Percentiles rank a stretch among this genome's conserved stretches.
These are phyloP conservation scores for Skeletonema potamos DNA, from an alignment of 108 stramenopile genomes.

Conservation along the genomic window DNA sequence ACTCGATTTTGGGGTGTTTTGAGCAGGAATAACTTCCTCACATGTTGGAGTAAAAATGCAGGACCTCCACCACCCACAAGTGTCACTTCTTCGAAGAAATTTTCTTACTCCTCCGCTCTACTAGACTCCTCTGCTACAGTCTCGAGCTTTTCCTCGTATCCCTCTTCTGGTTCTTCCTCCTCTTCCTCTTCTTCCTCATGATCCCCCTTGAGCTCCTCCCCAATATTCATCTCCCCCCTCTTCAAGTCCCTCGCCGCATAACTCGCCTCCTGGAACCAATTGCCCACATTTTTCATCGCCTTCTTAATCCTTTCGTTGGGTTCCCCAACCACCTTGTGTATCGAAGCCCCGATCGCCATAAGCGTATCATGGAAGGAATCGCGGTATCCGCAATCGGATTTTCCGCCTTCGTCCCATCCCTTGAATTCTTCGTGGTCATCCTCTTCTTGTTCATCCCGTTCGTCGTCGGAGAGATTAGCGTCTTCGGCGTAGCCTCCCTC, in stretches of 20 bases:
- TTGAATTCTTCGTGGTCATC: constrained; percentile 24
- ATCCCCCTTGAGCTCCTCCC: constrained; percentile 18
- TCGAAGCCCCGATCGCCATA: constrained; percentile 54
- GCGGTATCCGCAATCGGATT: constrained; percentile 56
- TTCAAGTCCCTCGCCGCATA: constrained; percentile 48
- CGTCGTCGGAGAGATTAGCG: background rate
- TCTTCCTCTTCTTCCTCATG: constrained; percentile 19
- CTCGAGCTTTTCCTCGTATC: background rate
- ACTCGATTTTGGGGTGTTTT: background rate
- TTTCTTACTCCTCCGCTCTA: background rate
- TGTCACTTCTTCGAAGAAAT: background rate
- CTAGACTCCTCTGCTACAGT: background rate
- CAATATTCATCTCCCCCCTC: constrained; percentile 33
- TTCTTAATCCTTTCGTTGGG: constrained; percentile 35
- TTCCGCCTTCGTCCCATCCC: constrained; percentile 59
- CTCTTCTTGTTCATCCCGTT: constrained; percentile 6
- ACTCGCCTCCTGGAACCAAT: constrained; percentile 55
- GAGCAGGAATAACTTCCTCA: background rate
- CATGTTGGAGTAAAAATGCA: background rate
- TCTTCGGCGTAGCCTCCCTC: background rate
- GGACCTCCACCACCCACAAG: background rate
- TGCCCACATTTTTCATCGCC: constrained; percentile 35
- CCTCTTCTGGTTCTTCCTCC: constrained; percentile 3
- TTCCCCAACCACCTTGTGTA: constrained; percentile 58
- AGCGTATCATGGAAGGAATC: constrained; percentile 55